Evolutionary conservation across 495 filamentous ascomycete genomes (phyloP).

Genomic region (Penicillium lividum): DNA sequence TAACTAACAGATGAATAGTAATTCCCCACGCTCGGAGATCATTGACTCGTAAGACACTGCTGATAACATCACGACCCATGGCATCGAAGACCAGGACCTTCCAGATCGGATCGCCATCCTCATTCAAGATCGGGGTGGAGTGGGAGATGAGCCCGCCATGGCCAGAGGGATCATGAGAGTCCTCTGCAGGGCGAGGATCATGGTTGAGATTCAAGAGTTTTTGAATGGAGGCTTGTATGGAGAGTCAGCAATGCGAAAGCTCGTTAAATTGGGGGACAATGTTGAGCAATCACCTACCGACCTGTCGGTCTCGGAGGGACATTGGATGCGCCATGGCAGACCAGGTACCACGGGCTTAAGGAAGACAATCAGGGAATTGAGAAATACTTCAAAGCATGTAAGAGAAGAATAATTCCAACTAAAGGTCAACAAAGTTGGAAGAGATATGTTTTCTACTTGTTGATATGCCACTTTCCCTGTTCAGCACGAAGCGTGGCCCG

Average conservation of each 20-base stretch:
- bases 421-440: background rate
- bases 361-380: conserved; percentile 15
- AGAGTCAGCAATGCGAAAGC: conserved; percentile 29
- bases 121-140: conserved; percentile 77
- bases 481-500: conserved; percentile 10
- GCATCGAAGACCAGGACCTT: conserved; percentile 71
- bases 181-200: conserved; percentile 53
- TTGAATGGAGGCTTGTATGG: conserved; percentile 78
- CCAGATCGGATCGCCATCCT: conserved; percentile 83
- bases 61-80: conserved; percentile 76
- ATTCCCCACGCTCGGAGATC: conserved; percentile 91
- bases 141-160: conserved; percentile 64
- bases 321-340: conserved; percentile 68
- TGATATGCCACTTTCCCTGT: conserved; percentile 17
- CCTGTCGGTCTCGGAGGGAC: conserved; percentile 93
- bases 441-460: conserved; percentile 11
- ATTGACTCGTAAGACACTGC: conserved; percentile 89
- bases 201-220: conserved; percentile 96
- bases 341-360: conserved; percentile 15
- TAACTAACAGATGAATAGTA: conserved; percentile 85
- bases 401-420: conserved; percentile 7
- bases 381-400: background rate
- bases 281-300: conserved; percentile 63
- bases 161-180: conserved; percentile 55
- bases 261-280: conserved; percentile 48